Evolutionary conservation across 768 basidiomycete species (phyloP).

Genomic region (Suillus subluteus): DNA sequence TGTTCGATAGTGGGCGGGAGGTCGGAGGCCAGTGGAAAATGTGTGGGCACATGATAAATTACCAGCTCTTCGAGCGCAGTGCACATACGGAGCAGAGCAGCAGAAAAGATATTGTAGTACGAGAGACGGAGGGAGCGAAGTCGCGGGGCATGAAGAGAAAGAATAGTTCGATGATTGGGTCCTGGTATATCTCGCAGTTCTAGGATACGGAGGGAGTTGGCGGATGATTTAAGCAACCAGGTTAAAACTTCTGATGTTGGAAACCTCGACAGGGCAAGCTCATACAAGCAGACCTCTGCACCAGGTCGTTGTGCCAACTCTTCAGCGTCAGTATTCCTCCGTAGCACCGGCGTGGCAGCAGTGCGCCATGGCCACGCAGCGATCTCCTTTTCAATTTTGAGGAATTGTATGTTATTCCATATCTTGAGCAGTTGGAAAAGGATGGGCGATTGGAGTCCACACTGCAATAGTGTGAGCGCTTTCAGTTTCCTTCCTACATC

Average conservation of each 20-base stretch:
- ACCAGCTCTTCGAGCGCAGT: slow-evolving; percentile 44
- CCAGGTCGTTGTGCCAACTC: slow-evolving; percentile 10
- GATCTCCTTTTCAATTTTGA: slow-evolving; percentile 43
- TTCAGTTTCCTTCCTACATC: slow-evolving; percentile 30
- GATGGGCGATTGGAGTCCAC: slow-evolving; percentile 46
- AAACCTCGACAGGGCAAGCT: slow-evolving; percentile 42
- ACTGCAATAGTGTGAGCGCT: slow-evolving; percentile 36
- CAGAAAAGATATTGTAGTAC: slow-evolving; percentile 36
- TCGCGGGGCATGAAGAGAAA: slow-evolving; percentile 34
- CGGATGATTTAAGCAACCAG: slow-evolving; percentile 45
- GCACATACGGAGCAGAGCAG: slow-evolving; percentile 40
- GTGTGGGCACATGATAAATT: slow-evolving; percentile 40
- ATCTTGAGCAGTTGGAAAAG: slow-evolving; percentile 45
- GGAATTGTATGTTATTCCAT: slow-evolving; percentile 41
- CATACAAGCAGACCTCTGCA: slow-evolving; percentile 37
- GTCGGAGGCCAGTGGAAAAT: slow-evolving; percentile 29
- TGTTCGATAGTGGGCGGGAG: slow-evolving; percentile 46
- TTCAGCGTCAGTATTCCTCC: background rate
- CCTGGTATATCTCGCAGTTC: slow-evolving; percentile 41
- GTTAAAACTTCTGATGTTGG: slow-evolving; percentile 33
- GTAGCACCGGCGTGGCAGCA: slow-evolving; percentile 19
- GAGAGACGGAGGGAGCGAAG: slow-evolving; percentile 49
- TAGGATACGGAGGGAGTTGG: slow-evolving; percentile 39
- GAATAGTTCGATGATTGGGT: slow-evolving; percentile 15
- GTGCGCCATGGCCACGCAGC: slow-evolving; percentile 36